Conservation (phyloP, 148 eudicot genomes). For the Chenopodium suecicum region DNA sequence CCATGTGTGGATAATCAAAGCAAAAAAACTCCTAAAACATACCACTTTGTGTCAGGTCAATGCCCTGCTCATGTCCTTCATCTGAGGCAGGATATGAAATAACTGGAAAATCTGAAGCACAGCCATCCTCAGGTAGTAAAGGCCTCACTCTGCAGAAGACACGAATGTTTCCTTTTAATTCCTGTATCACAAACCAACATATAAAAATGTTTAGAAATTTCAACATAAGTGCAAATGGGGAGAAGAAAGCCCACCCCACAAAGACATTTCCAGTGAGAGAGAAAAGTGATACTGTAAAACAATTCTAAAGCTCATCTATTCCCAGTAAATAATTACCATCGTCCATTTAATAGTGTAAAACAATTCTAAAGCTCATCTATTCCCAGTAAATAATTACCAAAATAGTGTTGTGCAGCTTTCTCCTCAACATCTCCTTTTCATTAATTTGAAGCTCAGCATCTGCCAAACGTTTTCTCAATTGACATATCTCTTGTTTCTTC, state of each 20-base stretch:
- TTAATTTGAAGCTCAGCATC: constrained; percentile 56
- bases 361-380: neutral
- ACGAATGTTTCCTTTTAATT: constrained; percentile 80
- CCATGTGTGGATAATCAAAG: neutral
- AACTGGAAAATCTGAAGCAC: constrained; percentile 40
- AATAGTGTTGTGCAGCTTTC: constrained; percentile 76
- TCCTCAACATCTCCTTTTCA: constrained; percentile 67
- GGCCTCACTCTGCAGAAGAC: constrained; percentile 84
- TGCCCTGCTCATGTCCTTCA: constrained; percentile 60
- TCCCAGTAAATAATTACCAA: constrained; percentile 39
- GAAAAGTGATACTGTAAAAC: neutral
- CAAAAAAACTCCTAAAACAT: neutral
- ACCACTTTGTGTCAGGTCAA: constrained; percentile 66
- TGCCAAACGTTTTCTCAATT: constrained; percentile 45
- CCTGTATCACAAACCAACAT: constrained; percentile 40
- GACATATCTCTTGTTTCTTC: constrained; percentile 34
- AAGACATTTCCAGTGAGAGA: neutral
- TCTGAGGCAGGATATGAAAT: constrained; percentile 54
- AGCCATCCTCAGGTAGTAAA: constrained; percentile 62
- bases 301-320: neutral
- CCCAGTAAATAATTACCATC: constrained; percentile 27
- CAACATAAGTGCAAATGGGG: neutral
- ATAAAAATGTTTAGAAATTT: neutral
- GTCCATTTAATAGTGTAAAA: neutral
- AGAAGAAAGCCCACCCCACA: neutral